phyloP scores from a whole-genome alignment of 2,329 filamentous ascomycete species.

The Aureobasidium sp. region DNA sequence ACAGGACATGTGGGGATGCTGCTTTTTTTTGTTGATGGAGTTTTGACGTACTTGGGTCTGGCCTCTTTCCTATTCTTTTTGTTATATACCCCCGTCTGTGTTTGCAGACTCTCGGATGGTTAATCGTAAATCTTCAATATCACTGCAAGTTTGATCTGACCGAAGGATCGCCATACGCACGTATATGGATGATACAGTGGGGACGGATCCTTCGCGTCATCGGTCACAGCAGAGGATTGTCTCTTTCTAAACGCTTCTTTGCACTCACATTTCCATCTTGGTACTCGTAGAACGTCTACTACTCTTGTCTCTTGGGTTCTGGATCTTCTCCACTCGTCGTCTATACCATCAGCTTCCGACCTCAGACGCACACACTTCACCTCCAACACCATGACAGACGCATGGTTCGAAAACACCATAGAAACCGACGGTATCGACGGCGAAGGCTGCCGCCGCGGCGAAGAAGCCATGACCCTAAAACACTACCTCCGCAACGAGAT shows the following conservation, averaged over 20 bases:
- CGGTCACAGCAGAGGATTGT: not conserved
- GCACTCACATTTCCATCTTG: not conserved
- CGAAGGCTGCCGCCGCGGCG: not conserved
- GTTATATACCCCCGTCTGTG: not conserved
- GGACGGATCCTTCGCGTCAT: not conserved
- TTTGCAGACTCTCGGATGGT: not conserved
- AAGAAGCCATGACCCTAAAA: not conserved
- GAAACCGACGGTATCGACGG: too few relatives aligned
- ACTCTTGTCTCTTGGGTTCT: not conserved
- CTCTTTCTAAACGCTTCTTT: not conserved
- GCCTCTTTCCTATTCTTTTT: not conserved
- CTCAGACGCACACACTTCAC: too few relatives aligned
- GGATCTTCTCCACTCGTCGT: too few relatives aligned
- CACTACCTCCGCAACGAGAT: not conserved
- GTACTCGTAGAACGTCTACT: not conserved
- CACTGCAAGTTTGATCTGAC: not conserved
- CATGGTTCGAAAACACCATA: not conserved
- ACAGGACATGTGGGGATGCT: not conserved
- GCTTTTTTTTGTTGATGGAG: not conserved
- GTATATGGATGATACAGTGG: not conserved
- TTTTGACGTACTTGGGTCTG: not conserved
- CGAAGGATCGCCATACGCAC: too few relatives aligned
- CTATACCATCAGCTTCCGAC: too few relatives aligned
- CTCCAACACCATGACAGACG: too few relatives aligned
- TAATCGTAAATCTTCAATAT: not conserved